A percentile compares a stretch with the other conserved stretches of the same genome.
phyloP scores from a whole-genome alignment of 2,329 filamentous ascomycete genomes.

The Ramichloridium luteum region DNA sequence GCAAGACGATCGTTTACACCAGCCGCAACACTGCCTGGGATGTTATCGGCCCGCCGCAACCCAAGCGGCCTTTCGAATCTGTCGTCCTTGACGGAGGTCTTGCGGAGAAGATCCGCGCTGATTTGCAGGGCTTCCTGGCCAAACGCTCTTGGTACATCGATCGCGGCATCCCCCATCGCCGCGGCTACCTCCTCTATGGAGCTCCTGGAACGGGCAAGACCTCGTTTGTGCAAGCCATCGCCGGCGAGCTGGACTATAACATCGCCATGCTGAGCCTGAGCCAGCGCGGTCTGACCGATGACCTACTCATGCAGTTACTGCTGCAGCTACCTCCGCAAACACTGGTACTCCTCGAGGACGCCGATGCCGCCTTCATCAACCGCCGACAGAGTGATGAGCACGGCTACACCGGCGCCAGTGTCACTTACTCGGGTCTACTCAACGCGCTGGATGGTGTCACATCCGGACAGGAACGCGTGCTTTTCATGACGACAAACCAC shows the following conservation, averaged over 20 bases:
- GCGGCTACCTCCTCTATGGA: conserved; percentile 80
- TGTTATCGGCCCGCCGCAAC: conserved; percentile 68
- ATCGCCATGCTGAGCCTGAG: conserved; percentile 88
- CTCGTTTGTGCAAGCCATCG: conserved; percentile 89
- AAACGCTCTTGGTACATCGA: conserved; percentile 83
- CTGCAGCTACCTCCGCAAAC: conserved; percentile 75
- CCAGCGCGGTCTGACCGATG: conserved; percentile 79
- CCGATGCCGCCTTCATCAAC: conserved; percentile 81
- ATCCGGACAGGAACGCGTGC: conserved; percentile 83
- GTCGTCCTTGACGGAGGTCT: conserved; percentile 78
- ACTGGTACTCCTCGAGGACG: conserved; percentile 75
- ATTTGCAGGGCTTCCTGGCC: conserved; percentile 70
- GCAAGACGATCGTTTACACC: conserved; percentile 86
- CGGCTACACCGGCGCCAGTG: conserved; percentile 74
- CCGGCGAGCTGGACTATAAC: conserved; percentile 82
- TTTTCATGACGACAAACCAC: conserved; percentile 91
- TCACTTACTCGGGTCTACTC: conserved; percentile 85
- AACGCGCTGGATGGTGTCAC: conserved; percentile 69
- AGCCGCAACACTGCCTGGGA: conserved; percentile 76
- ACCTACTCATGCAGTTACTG: conserved; percentile 73
- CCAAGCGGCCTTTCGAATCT: conserved; percentile 76
- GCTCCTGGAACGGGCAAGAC: conserved; percentile 88
- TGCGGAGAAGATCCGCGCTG: conserved; percentile 65
- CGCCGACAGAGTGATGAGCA: conserved; percentile 60
- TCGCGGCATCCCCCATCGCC: conserved; percentile 83